Evolutionary conservation across 2,329 filamentous ascomycete species (phyloP).

Genomic region (Corniculantispora saksenae): DNA sequence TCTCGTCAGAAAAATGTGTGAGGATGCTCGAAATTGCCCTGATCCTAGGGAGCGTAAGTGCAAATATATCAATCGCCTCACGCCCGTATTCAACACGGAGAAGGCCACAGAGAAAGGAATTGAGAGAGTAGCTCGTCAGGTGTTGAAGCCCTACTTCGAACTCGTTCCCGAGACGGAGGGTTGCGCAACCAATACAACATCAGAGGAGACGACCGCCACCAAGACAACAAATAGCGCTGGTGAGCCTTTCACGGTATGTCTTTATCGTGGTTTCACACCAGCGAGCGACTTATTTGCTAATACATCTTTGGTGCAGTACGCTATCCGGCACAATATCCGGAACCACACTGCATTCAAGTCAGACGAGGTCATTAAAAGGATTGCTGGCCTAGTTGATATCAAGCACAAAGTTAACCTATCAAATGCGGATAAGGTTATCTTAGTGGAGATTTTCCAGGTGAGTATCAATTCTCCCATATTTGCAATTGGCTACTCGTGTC

Average conservation of each 20-base stretch:
- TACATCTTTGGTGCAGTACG: slow-evolving; percentile 59
- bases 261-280: slow-evolving; percentile 15
- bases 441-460: slow-evolving; percentile 82
- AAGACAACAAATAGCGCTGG: slow-evolving; percentile 20
- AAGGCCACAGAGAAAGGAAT: slow-evolving; percentile 71
- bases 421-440: slow-evolving; percentile 74
- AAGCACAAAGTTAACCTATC: slow-evolving; percentile 77
- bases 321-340: slow-evolving; percentile 77
- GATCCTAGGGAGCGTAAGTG: slow-evolving; percentile 47
- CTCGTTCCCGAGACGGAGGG: slow-evolving; percentile 30
- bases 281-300: neutral
- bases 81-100: slow-evolving; percentile 53
- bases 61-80: slow-evolving; percentile 60
- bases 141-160: slow-evolving; percentile 65
- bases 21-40: slow-evolving; percentile 49
- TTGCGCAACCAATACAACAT: slow-evolving; percentile 15
- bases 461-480: slow-evolving; percentile 15
- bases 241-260: slow-evolving; percentile 45
- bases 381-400: slow-evolving; percentile 65
- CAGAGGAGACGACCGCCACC: slow-evolving; percentile 10
- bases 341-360: slow-evolving; percentile 71
- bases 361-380: slow-evolving; percentile 67
- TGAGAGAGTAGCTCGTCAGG: slow-evolving; percentile 61
- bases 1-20: slow-evolving; percentile 56
- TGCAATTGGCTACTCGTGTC: too few relatives aligned